These are phyloP conservation scores for Magnolia kwangsiensis DNA, from an alignment of 164 flowering plant genomes.

Conservation along the genomic window DNA sequence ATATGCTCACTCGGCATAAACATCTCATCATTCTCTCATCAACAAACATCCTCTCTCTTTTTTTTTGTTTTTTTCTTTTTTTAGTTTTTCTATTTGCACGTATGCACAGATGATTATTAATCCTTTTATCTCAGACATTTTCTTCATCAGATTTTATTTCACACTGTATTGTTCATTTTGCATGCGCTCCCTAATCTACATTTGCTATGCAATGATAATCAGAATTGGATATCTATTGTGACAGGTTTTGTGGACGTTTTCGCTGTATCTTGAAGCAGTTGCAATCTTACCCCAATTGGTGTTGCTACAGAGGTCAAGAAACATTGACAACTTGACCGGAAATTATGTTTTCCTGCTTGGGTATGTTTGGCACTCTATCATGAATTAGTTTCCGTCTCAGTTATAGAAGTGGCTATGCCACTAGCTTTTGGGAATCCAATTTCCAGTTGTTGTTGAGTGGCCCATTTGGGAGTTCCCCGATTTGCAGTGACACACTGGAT, in stretches of 20 bases:
- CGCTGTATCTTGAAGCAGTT: conserved; percentile 62
- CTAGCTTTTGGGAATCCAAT: neutral
- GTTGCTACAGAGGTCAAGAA: conserved; percentile 52
- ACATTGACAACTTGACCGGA: conserved; percentile 61
- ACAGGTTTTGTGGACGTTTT: conserved; percentile 52
- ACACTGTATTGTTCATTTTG: neutral
- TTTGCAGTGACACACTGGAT: neutral
- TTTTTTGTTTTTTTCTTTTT: neutral
- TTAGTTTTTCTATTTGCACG: neutral
- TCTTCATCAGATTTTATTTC: neutral
- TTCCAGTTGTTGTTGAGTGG: neutral
- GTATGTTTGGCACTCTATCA: conserved; percentile 25
- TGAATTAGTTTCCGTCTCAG: neutral
- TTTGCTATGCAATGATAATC: neutral
- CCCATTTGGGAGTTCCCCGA: neutral
- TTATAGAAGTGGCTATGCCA: neutral
- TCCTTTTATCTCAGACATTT: neutral
- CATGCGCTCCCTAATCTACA: neutral
- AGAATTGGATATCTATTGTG: neutral
- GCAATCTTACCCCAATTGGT: conserved; percentile 61
- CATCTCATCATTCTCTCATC: too few species aligned
- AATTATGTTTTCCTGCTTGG: conserved; percentile 61
- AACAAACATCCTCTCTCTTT: neutral
- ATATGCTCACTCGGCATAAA: too few species aligned
- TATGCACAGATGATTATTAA: neutral